A percentile compares a stretch with the other conserved stretches of the same genome.
Conservation (phyloP, 164 flowering plant species). For the Aristolochia californica region DNA sequence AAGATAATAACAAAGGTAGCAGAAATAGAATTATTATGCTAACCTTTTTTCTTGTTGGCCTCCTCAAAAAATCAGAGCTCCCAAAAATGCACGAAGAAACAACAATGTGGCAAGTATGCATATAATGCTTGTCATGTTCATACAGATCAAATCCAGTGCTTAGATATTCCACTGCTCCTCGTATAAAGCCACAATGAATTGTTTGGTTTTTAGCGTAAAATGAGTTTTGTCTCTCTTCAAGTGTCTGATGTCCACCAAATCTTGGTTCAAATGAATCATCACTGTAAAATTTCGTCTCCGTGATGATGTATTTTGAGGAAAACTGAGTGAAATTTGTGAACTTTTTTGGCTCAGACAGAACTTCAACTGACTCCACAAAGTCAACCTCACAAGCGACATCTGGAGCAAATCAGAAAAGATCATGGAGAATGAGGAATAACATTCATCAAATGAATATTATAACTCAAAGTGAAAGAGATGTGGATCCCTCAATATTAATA, state of each 20-base stretch:
- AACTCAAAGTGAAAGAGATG: background rate
- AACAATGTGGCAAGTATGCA: constrained; percentile 57
- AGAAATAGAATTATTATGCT: background rate
- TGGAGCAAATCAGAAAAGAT: constrained; percentile 19
- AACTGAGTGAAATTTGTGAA: constrained; percentile 42
- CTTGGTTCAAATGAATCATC: constrained; percentile 28
- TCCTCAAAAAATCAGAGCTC: constrained; percentile 79
- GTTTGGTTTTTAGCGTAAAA: constrained; percentile 64
- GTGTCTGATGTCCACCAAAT: constrained; percentile 92
- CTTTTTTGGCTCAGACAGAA: constrained; percentile 49
- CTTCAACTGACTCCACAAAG: constrained; percentile 40
- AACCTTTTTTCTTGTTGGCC: constrained; percentile 77
- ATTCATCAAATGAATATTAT: background rate
- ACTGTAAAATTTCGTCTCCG: constrained; percentile 30
- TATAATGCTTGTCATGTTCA: constrained; percentile 50
- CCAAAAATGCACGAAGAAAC: constrained; percentile 98
- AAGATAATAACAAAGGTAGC: too few species aligned
- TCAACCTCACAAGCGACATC: constrained; percentile 68
- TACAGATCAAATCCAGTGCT: constrained; percentile 77
- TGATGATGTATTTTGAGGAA: constrained; percentile 40
- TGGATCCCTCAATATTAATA: background rate
- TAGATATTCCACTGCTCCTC: constrained; percentile 42
- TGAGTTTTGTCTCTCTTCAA: constrained; percentile 73
- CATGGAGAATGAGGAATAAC: background rate
- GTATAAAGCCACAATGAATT: constrained; percentile 90